These are phyloP conservation scores for Chlamydomonas eustigma DNA, from an alignment of 139 green algal genomes.

Conservation along the genomic window DNA sequence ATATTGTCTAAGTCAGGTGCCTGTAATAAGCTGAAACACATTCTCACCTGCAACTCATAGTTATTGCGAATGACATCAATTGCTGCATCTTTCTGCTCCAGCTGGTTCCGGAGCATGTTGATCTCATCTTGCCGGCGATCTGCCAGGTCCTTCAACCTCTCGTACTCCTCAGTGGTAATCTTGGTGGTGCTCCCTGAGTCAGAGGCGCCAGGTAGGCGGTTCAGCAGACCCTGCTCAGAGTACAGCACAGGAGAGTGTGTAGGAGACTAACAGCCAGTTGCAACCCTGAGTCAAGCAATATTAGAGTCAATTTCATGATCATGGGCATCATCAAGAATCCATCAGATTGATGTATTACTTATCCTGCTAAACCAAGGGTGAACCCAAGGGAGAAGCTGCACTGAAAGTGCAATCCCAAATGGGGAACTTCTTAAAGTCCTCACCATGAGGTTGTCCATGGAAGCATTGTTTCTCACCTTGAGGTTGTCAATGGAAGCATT, in stretches of 20 bases:
- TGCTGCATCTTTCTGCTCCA: constrained; percentile 47
- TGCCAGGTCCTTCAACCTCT: constrained; percentile 24
- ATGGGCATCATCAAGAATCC: too few species aligned
- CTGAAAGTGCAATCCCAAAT: too few species aligned
- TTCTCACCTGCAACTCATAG: constrained; percentile 37
- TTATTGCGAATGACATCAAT: constrained; percentile 32
- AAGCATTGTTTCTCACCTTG: constrained; percentile 33
- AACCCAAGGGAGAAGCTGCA: too few species aligned
- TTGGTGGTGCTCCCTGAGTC: not conserved
- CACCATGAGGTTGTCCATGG: too few species aligned
- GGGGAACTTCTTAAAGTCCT: too few species aligned
- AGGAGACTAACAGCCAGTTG: too few species aligned
- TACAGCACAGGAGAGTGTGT: not conserved
- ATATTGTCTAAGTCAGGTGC: too few species aligned
- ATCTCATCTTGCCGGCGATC: constrained; percentile 31
- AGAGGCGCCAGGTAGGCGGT: not conserved
- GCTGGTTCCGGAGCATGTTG: constrained; percentile 33
- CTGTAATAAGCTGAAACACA: too few species aligned
- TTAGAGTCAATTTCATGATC: too few species aligned
- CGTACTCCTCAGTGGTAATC: constrained; percentile 15
- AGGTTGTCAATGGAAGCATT: constrained; percentile 40
- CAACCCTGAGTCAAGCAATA: too few species aligned
- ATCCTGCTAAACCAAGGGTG: too few species aligned
- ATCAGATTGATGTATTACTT: too few species aligned
- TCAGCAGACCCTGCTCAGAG: not conserved